phyloP scores from a whole-genome alignment of 306 rosid species.

The Sicyos edulis region DNA sequence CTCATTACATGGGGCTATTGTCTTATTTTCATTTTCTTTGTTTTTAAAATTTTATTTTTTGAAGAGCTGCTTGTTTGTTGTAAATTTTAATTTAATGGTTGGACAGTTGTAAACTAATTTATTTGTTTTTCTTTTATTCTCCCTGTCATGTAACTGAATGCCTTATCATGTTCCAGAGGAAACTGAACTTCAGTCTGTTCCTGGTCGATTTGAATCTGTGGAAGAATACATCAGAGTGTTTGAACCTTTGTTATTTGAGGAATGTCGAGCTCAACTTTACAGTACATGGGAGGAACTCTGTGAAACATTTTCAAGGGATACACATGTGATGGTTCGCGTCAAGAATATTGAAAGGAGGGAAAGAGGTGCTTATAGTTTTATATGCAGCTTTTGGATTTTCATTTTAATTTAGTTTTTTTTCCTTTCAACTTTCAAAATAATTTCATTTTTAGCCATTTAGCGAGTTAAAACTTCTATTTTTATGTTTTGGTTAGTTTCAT shows the following conservation, averaged over 20 bases:
- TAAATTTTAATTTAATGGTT: constrained; percentile 2
- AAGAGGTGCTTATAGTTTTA: constrained; percentile 55
- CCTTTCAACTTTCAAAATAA: no score
- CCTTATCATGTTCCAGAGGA: constrained; percentile 55
- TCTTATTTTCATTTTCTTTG: no score
- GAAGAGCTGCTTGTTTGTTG: not conserved
- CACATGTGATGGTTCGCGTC: constrained; percentile 81
- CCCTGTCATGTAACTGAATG: constrained; percentile 21
- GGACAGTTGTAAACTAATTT: not conserved
- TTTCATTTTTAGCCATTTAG: not conserved
- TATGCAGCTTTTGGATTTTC: constrained; percentile 12
- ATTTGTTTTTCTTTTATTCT: constrained; percentile 21
- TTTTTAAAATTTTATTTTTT: no score
- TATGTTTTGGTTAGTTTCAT: not conserved
- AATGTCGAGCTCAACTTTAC: constrained; percentile 95
- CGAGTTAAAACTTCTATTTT: not conserved
- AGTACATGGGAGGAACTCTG: constrained; percentile 93
- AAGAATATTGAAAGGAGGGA: constrained; percentile 83
- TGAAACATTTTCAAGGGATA: constrained; percentile 77
- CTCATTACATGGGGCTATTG: not conserved
- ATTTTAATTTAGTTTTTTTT: not conserved
- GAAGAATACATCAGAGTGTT: constrained; percentile 88
- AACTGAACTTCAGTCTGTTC: constrained; percentile 83
- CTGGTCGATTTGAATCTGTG: constrained; percentile 83
- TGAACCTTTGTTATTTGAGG: constrained; percentile 98